phyloP scores from a whole-genome alignment of 345 rosid species.

The Eucalyptus leucophloia region DNA sequence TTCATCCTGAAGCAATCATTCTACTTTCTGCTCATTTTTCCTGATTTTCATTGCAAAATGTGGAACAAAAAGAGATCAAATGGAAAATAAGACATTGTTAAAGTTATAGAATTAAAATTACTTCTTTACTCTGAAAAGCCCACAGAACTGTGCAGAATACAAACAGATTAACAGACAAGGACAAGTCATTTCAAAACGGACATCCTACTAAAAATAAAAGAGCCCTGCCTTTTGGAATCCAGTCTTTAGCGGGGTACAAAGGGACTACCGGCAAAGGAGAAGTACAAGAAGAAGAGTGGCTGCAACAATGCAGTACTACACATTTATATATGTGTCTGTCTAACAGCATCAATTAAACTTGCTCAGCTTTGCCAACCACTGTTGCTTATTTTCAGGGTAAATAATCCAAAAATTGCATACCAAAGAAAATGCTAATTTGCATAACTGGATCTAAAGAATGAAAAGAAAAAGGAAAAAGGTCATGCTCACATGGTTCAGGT shows the following conservation, averaged over 20 bases:
- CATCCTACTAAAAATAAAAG: background rate
- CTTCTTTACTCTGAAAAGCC: background rate
- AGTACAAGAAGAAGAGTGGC: background rate
- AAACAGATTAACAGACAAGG: background rate
- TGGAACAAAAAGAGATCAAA: background rate
- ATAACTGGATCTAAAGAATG: background rate
- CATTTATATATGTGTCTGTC: background rate
- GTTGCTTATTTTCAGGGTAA: background rate
- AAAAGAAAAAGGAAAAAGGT: background rate
- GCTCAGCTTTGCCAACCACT: background rate
- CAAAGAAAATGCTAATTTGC: background rate
- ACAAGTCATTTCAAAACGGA: background rate
- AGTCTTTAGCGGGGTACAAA: background rate
- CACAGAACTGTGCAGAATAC: background rate
- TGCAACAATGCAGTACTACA: background rate
- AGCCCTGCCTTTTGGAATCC: background rate
- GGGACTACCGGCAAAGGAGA: background rate
- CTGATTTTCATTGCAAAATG: background rate
- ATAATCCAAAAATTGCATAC: background rate
- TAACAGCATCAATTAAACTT: background rate
- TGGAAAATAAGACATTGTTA: background rate
- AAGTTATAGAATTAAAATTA: background rate
- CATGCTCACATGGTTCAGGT: background rate
- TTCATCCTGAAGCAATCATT: background rate
- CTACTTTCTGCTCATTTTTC: background rate